phyloP scores from a whole-genome alignment of 768 basidiomycete species.

The Rickenella mellea region DNA sequence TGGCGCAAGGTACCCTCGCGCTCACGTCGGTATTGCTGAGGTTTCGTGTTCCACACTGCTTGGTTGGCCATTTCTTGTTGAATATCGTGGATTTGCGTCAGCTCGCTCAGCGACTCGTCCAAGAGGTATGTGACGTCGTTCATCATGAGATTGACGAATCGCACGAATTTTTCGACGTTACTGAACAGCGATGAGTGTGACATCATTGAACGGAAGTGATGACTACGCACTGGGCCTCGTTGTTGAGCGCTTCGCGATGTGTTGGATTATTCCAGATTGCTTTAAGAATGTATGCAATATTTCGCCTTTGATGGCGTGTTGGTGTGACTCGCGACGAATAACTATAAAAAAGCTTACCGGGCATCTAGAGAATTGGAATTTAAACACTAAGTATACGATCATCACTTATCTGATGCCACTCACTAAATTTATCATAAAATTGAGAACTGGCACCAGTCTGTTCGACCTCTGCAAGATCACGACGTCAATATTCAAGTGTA shows the following conservation, averaged over 20 bases:
- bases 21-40: constrained; percentile 73
- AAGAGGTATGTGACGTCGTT: constrained; percentile 98
- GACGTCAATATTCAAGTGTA: constrained; percentile 4
- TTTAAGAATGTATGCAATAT: constrained; percentile 81
- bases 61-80: constrained; percentile 78
- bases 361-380: constrained; percentile 34
- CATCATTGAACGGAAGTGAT: not conserved
- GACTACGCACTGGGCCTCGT: constrained; percentile 59
- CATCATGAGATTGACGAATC: constrained; percentile 95
- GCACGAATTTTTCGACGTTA: constrained; percentile 87
- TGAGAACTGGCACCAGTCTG: constrained; percentile 96
- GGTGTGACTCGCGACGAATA: not conserved
- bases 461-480: constrained; percentile 69
- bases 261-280: constrained; percentile 85
- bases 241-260: constrained; percentile 79
- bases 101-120: constrained; percentile 88
- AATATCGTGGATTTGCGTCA: constrained; percentile 81
- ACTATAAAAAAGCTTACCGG: constrained; percentile 24
- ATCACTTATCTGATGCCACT: constrained; percentile 20
- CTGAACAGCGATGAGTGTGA: constrained; percentile 25
- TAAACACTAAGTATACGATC: constrained; percentile 1
- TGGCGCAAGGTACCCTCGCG: constrained; percentile 65
- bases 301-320: constrained; percentile 43
- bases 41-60: constrained; percentile 54
- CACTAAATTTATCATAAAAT: constrained; percentile 97